These are phyloP conservation scores for Hypoxylon perforatum DNA, from an alignment of 495 filamentous ascomycete genomes.

Conservation along the genomic window DNA sequence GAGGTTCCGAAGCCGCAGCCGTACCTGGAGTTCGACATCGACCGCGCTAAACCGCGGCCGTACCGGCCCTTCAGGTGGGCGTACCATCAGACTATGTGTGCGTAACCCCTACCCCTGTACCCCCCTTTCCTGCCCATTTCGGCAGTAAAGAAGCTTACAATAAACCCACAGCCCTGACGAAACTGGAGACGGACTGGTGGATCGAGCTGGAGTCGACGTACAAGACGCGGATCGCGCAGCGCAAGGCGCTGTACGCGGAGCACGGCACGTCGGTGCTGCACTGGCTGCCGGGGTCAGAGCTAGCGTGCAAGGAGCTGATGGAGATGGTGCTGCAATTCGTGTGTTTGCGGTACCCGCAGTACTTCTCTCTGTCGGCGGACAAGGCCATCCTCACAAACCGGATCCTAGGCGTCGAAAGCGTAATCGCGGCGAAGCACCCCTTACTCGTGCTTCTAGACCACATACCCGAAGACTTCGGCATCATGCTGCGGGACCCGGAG, in stretches of 20 bases:
- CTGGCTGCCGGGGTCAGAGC: conserved; percentile 78
- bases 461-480: conserved; percentile 87
- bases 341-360: conserved; percentile 80
- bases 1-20: conserved; percentile 80
- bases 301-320: conserved; percentile 90
- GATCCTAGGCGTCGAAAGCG: conserved; percentile 73
- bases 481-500: conserved; percentile 77
- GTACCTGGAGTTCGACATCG: conserved; percentile 70
- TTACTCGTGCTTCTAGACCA: conserved; percentile 82
- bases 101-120: conserved; percentile 44
- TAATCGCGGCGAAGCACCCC: conserved; percentile 72
- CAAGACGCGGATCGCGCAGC: conserved; percentile 72
- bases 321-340: conserved; percentile 87
- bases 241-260: conserved; percentile 72
- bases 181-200: conserved; percentile 90
- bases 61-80: conserved; percentile 87
- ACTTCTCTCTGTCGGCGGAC: conserved; percentile 73
- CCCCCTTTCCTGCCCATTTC: too few species aligned
- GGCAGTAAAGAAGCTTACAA: conserved; percentile 9
- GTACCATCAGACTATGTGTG: conserved; percentile 97
- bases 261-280: conserved; percentile 74
- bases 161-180: conserved; percentile 71
- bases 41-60: conserved; percentile 73
- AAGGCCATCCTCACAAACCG: conserved; percentile 74
- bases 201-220: conserved; percentile 88